Percentiles rank a stretch among this genome's conserved stretches.
Evolutionary conservation across 169 alveolate genomes (phyloP).

Genomic region (Plasmodium relictum): DNA sequence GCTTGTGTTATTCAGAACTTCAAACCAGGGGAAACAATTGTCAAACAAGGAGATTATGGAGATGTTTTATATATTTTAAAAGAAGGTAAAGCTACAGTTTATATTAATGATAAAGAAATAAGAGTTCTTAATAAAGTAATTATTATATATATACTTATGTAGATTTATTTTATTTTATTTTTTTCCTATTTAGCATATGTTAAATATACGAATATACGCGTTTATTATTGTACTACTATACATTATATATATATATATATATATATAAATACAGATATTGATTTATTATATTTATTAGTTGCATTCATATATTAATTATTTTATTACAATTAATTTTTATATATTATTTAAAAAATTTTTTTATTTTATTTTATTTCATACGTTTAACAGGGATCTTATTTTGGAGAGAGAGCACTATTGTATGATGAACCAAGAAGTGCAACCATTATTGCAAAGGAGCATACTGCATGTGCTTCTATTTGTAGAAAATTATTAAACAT

Average conservation of each 20-base stretch:
- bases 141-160: no score
- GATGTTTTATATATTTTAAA: constrained; percentile 92
- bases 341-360: no score
- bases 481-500: constrained; percentile 87
- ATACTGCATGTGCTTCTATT: constrained; percentile 90
- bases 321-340: background rate
- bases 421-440: constrained; percentile 95
- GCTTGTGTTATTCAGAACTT: constrained; percentile 91
- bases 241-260: constrained; percentile 4
- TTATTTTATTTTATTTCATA: constrained; percentile 15
- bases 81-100: constrained; percentile 92
- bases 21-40: constrained; percentile 89
- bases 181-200: no score
- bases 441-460: constrained; percentile 91
- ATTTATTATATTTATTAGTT: no score
- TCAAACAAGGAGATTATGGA: constrained; percentile 93
- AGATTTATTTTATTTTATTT: no score
- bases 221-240: no score
- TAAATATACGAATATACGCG: background rate
- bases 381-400: constrained; percentile 91
- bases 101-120: constrained; percentile 86
- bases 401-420: constrained; percentile 95
- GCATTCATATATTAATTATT: no score
- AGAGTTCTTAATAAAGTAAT: constrained; percentile 82
- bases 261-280: background rate